Evolutionary conservation across 2,329 filamentous ascomycete species (phyloP), one percentile per base, ranked within the genome.

Genomic region (Immersiporthe knoxdaviesiana): DNA sequence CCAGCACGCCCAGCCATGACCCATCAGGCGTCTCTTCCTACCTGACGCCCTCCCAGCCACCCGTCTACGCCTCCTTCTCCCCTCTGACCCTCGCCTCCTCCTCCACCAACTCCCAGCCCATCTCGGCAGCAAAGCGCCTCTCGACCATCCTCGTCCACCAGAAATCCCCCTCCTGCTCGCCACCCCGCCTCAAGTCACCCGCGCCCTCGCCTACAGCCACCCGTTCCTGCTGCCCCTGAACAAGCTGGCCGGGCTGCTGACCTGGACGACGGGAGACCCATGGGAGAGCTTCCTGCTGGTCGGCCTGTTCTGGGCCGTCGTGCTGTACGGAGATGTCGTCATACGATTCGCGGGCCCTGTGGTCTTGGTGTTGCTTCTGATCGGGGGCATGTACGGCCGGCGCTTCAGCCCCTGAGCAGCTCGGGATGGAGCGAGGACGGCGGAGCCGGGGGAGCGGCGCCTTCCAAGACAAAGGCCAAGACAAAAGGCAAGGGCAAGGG

Each of bases 271-370:
- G 0, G 92, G 88, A 52, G 96, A 99, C 78, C 90, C 94, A 0
- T 99, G 95, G 95, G 94, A 98, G 84, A 97, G 94, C 84, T 99
- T 98, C 77, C 84, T 99, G 71, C 79, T 99, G 41, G 86, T 99
- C 3, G 90, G 90, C 24, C 85, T 83, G 41, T 99, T 97, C 77
- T 99, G 96, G 96, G 91, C 90, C 3, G 81, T 90, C 14, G 91
- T 93, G 18, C 84, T 97, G 27, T 98, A 98, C 78, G 94, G 94
- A 62, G 94, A 97, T 82, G 83, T 88, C 27, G 84, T 97, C n/a
- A 84, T 97, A 73, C 87, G 92, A 73, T 91, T 90, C 80, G 91
- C 91, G 0, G 96, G 94, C 0, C 96, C 96, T 3, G 84, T 98
- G 63, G 85, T 97, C 14, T 85, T 97, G 14, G 93, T 97, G 27